Conservation (phyloP, 306 rosid species). For the Cicer bijugum region DNA sequence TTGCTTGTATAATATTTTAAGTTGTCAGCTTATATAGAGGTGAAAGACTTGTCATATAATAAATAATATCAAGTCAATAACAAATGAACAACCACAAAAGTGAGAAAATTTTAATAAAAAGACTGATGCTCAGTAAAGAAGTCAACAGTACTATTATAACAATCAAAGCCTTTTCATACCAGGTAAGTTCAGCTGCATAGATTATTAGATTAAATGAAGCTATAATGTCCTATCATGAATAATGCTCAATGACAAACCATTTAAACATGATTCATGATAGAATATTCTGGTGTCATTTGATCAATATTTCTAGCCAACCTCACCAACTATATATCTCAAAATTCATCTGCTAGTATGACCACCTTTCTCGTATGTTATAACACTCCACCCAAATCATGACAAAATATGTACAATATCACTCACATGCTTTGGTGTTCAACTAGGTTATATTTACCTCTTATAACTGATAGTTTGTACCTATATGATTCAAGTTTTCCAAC, state of each 20-base stretch:
- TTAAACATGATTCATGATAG: not conserved
- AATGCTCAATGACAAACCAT: not conserved
- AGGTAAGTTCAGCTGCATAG: not conserved
- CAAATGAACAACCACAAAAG: not conserved
- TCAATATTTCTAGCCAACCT: not conserved
- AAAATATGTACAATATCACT: constrained; percentile 14
- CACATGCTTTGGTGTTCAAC: constrained; percentile 15
- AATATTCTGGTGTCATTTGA: not conserved
- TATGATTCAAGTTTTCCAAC: constrained; percentile 6
- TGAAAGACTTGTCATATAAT: too few species aligned
- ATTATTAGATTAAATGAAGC: not conserved
- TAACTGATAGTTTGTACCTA: not conserved
- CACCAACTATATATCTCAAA: not conserved
- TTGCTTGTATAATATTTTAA: constrained; percentile 9
- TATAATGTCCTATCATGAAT: not conserved
- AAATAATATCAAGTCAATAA: not conserved
- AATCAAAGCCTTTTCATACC: not conserved
- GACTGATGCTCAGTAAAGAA: constrained; percentile 4
- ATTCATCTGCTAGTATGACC: not conserved
- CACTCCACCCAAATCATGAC: constrained; percentile 26
- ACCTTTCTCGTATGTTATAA: not conserved
- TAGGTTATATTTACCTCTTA: constrained; percentile 13
- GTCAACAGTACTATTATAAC: constrained; percentile 43
- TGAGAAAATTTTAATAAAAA: not conserved
- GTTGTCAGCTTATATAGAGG: not conserved